Percentiles rank a stretch among this genome's conserved stretches.
These are phyloP conservation scores for Aspergillus intermedius DNA, from an alignment of 2,329 filamentous ascomycete species.

Conservation along the genomic window DNA sequence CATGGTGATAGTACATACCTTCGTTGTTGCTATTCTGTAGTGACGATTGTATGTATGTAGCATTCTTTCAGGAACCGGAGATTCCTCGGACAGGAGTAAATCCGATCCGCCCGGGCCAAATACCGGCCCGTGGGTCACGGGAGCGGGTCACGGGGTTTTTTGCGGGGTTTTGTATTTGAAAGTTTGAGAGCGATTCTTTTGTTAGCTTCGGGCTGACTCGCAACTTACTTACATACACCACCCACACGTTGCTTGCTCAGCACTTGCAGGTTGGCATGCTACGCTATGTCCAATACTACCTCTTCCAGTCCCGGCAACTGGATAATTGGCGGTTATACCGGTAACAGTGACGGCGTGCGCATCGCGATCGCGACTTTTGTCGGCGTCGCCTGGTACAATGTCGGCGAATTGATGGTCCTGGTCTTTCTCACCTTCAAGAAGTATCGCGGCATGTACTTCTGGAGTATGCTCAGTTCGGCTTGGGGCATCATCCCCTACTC, in stretches of 20 bases:
- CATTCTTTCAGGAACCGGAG: not conserved
- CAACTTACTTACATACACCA: no score
- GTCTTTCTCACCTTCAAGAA: constrained; percentile 44
- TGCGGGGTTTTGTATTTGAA: not conserved
- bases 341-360: constrained; percentile 18
- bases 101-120: not conserved
- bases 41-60: no score
- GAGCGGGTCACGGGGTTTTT: not conserved
- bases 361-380: constrained; percentile 24
- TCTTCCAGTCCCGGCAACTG: constrained; percentile 21
- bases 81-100: not conserved
- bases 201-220: no score
- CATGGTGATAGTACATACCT: no score
- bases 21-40: no score
- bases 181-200: no score
- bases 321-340: constrained; percentile 23
- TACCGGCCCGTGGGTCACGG: not conserved
- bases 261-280: not conserved
- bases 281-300: constrained; percentile 17
- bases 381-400: constrained; percentile 25
- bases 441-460: constrained; percentile 45
- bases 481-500: constrained; percentile 40
- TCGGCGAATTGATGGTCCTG: constrained; percentile 41
- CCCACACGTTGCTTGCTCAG: not conserved
- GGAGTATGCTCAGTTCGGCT: constrained; percentile 40